These are phyloP conservation scores for Vigna trinervia DNA, from an alignment of 306 rosid species.

Conservation along the genomic window DNA sequence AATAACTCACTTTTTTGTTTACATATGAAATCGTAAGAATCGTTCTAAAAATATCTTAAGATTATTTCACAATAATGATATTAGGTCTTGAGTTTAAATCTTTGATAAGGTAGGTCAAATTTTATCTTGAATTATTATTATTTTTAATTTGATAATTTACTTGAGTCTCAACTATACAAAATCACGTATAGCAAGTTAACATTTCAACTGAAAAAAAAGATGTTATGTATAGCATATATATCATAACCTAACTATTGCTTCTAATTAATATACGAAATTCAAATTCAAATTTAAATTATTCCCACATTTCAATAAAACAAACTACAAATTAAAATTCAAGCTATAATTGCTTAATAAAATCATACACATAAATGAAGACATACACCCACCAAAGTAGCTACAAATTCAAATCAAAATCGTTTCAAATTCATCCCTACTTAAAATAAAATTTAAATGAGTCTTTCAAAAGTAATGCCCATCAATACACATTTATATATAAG, in stretches of 20 bases:
- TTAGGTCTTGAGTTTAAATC: background rate
- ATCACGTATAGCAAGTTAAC: background rate
- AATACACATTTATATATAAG: too few relatives aligned
- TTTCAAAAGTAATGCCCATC: background rate
- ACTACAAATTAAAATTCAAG: background rate
- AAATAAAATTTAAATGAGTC: conserved; percentile 10
- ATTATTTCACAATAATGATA: background rate
- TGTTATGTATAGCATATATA: background rate
- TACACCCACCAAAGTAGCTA: background rate
- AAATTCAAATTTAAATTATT: conserved; percentile 20
- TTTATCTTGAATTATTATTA: background rate
- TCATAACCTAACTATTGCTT: background rate
- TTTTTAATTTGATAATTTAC: background rate
- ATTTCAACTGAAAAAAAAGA: background rate
- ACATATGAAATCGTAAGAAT: too few relatives aligned
- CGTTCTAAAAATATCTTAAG: too few relatives aligned
- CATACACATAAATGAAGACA: background rate
- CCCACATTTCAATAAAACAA: background rate
- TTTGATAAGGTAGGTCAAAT: background rate
- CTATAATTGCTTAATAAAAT: background rate
- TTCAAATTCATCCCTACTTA: background rate
- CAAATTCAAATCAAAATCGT: conserved; percentile 10
- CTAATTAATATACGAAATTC: conserved; percentile 6
- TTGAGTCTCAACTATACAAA: background rate
- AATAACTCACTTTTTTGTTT: too few relatives aligned